Conservation (phyloP, 108 stramenopile genomes). For the Aurantiochytrium sp. region DNA sequence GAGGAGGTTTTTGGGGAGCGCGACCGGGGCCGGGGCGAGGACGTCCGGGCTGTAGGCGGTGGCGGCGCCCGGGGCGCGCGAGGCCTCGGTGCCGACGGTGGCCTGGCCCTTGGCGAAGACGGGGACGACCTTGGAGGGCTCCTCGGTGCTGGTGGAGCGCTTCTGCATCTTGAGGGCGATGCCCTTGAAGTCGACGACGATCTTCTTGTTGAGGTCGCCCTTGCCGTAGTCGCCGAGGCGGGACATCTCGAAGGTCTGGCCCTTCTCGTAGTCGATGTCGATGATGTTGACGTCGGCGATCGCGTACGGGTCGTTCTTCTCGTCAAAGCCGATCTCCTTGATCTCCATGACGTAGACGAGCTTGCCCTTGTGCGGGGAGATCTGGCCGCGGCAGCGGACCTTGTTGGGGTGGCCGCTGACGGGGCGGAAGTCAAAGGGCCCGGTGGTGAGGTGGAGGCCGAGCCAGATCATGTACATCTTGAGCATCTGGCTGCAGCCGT, state of each 20-base stretch:
- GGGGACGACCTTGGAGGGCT: background rate
- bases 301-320: background rate
- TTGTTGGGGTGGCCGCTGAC: conserved; percentile 18
- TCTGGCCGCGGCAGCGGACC: conserved; percentile 12
- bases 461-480: conserved; percentile 20
- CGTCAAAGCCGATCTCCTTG: conserved; percentile 4
- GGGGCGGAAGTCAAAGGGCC: conserved; percentile 3
- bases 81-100: background rate
- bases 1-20: background rate
- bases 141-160: background rate
- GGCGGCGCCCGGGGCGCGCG: background rate
- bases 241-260: background rate
- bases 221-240: background rate
- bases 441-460: conserved; percentile 7
- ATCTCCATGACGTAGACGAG: conserved; percentile 23
- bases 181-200: background rate
- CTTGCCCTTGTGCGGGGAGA: conserved; percentile 19
- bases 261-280: background rate
- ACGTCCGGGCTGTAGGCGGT: background rate
- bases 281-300: conserved; percentile 1
- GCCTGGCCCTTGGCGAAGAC: background rate
- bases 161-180: background rate
- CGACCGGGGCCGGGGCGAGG: background rate
- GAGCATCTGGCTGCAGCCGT: conserved; percentile 13
- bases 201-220: conserved; percentile 15